These are phyloP conservation scores for Acaromyces ingoldii DNA, from an alignment of 1,284 basidiomycete species.

Conservation along the genomic window DNA sequence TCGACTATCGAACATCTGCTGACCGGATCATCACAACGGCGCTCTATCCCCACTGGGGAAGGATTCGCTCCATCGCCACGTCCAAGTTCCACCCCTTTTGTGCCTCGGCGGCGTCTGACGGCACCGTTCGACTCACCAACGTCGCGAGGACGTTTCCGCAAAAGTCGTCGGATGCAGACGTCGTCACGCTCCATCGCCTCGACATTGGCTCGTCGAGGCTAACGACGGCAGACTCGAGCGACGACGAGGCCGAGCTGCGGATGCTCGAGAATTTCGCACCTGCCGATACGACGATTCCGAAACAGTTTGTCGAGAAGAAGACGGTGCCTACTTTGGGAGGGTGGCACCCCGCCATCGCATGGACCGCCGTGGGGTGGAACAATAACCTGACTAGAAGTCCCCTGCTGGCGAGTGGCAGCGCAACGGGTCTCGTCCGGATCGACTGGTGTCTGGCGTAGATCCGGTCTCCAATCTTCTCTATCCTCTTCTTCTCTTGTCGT, in stretches of 20 bases:
- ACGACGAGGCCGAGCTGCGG: no score
- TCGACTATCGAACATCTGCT: slow-evolving; percentile 68
- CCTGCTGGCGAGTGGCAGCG: neutral
- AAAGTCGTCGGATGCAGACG: neutral
- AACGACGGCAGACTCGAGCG: neutral
- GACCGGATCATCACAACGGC: neutral
- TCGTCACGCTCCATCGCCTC: no score
- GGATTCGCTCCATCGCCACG: neutral
- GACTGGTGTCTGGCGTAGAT: no score
- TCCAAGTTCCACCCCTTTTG: neutral
- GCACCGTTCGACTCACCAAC: neutral
- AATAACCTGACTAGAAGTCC: neutral
- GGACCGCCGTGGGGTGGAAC: neutral
- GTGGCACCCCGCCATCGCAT: neutral
- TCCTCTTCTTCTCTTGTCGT: no score
- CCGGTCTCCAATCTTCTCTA: no score
- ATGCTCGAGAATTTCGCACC: neutral
- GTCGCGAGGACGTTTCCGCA: neutral
- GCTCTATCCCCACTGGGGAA: neutral
- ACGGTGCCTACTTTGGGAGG: neutral
- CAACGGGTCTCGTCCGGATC: slow-evolving; percentile 2
- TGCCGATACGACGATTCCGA: neutral
- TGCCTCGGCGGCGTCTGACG: neutral
- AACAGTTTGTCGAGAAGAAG: neutral
- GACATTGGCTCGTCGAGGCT: slow-evolving; percentile 1